Conservation (phyloP, 306 rosid species). For the Quercus mongolica region DNA sequence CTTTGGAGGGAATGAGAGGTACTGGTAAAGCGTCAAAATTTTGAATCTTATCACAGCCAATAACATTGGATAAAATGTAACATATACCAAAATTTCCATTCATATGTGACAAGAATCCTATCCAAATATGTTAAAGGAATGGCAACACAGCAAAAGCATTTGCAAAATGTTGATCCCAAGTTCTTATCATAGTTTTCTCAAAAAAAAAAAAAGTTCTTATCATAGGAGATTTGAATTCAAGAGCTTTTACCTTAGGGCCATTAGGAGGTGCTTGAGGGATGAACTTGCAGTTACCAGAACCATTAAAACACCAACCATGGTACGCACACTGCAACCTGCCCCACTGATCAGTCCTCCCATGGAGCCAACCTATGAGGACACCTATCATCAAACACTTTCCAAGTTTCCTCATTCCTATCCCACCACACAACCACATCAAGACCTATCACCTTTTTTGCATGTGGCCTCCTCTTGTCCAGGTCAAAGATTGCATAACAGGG, state of each 20-base stretch:
- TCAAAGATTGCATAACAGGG: constrained; percentile 79
- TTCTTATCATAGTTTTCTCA: too few species aligned
- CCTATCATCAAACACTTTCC: constrained; percentile 79
- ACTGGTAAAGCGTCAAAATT: neutral
- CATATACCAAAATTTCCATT: neutral
- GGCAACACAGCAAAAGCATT: neutral
- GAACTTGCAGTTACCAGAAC: constrained; percentile 74
- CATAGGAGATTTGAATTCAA: neutral
- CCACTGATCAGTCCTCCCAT: constrained; percentile 87
- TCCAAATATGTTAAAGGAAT: neutral
- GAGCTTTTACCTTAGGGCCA: constrained; percentile 64
- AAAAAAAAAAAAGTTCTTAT: too few species aligned
- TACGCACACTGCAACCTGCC: constrained; percentile 92
- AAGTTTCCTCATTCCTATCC: constrained; percentile 73
- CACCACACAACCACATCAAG: constrained; percentile 94
- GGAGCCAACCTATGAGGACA: constrained; percentile 97
- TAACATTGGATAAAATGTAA: neutral
- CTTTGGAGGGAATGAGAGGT: too few species aligned
- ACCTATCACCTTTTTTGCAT: constrained; percentile 69
- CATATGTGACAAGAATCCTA: neutral
- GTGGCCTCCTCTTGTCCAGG: constrained; percentile 74
- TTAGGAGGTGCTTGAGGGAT: constrained; percentile 84
- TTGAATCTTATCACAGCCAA: neutral
- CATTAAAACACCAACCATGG: constrained; percentile 94
- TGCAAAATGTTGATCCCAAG: neutral